phyloP scores from a whole-genome alignment of 1,139 yeast genomes.

The Kodamaea alishanica region DNA sequence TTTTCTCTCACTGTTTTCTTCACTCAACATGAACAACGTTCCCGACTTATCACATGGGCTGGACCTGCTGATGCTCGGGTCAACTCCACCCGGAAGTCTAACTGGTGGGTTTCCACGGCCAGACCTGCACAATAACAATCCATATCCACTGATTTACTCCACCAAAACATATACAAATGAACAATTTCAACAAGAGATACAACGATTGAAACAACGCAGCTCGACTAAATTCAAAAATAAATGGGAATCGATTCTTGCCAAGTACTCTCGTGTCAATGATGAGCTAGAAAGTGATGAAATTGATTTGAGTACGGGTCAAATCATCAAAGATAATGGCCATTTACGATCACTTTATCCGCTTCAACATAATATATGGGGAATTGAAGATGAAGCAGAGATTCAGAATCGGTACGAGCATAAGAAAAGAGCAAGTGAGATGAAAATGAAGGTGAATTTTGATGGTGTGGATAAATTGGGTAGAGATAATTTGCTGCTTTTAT shows the following conservation, averaged over 20 bases:
- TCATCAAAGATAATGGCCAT: conserved; percentile 64
- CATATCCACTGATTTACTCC: conserved; percentile 1
- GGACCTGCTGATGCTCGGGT: conserved; percentile 1
- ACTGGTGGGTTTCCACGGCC: conserved; percentile 5
- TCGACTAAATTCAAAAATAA: conserved; percentile 31
- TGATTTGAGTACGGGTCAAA: conserved; percentile 58
- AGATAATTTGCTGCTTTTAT: no score
- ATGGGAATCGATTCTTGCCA: conserved; percentile 56
- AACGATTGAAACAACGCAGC: conserved; percentile 27
- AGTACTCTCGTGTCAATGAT: conserved; percentile 50
- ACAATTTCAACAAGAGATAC: conserved; percentile 24
- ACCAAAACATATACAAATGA: conserved; percentile 4
- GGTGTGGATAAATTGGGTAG: no score
- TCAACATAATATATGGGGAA: no score
- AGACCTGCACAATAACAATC: conserved; percentile 3
- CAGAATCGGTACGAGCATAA: no score
- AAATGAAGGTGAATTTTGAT: no score
- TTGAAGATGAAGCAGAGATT: no score
- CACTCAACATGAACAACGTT: conserved; percentile 10
- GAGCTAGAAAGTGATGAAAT: conserved; percentile 59
- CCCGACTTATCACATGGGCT: conserved; percentile 13
- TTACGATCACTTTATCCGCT: conserved; percentile 47
- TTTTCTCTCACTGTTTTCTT: not conserved
- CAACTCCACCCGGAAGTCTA: not conserved
- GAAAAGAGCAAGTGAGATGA: no score